These are phyloP conservation scores for Rehmannia glutinosa DNA, from an alignment of 257 asterid species.

Conservation along the genomic window DNA sequence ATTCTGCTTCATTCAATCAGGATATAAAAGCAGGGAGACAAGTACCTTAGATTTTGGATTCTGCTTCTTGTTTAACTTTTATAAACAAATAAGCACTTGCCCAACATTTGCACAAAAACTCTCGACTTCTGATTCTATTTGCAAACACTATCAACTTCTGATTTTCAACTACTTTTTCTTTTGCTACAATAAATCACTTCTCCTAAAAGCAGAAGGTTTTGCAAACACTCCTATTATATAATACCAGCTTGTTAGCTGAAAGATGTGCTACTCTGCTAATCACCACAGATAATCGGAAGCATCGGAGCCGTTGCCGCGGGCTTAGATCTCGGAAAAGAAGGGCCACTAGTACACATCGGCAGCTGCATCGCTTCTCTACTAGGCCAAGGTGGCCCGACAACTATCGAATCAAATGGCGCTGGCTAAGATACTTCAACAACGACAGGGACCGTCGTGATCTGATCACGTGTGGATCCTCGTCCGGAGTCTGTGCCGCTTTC, in stretches of 20 bases:
- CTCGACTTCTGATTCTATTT: too few relatives aligned
- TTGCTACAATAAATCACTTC: too few relatives aligned
- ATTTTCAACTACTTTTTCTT: too few relatives aligned
- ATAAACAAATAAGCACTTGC: too few relatives aligned
- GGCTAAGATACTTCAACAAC: constrained; percentile 88
- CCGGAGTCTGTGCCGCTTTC: constrained; percentile 96
- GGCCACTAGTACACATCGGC: constrained; percentile 88
- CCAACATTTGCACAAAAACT: too few relatives aligned
- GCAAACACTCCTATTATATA: too few relatives aligned
- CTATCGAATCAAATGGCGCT: constrained; percentile 68
- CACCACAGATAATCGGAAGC: constrained; percentile 75
- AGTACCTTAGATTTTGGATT: too few relatives aligned
- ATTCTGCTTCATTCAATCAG: too few relatives aligned
- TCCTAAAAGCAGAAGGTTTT: too few relatives aligned
- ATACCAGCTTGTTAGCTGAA: constrained; percentile 21
- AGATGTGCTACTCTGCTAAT: constrained; percentile 11
- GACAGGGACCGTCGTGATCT: constrained; percentile 87
- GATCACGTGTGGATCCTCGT: constrained; percentile 78
- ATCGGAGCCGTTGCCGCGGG: constrained; percentile 92
- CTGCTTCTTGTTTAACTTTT: too few relatives aligned
- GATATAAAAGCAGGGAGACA: too few relatives aligned
- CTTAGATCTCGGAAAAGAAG: constrained; percentile 91
- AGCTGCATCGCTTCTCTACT: constrained; percentile 74
- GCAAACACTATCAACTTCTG: too few relatives aligned
- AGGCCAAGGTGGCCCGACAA: constrained; percentile 86